Conservation (phyloP, 2,329 filamentous ascomycete species). For the Cercospora beticola region DNA sequence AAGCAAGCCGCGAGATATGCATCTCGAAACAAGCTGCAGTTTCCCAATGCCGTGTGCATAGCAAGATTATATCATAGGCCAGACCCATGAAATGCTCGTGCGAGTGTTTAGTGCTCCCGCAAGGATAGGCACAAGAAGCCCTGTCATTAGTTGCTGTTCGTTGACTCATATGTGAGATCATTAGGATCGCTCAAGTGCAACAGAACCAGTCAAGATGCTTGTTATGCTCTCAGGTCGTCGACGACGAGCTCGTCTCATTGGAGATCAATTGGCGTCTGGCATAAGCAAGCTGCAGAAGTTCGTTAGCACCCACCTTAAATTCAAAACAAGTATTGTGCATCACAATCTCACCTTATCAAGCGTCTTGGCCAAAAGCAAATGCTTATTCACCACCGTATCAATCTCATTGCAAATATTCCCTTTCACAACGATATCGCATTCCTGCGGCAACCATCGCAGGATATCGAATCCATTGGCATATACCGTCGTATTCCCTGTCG, state of each 20-base stretch:
- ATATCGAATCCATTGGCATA: constrained; percentile 52
- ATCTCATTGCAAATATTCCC: constrained; percentile 44
- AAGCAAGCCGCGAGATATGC: background rate
- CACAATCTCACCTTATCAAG: constrained; percentile 43
- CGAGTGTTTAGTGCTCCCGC: background rate
- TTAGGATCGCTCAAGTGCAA: background rate
- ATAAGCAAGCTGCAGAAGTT: constrained; percentile 34
- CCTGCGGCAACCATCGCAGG: constrained; percentile 46
- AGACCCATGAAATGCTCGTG: background rate
- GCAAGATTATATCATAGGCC: background rate
- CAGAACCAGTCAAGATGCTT: background rate
- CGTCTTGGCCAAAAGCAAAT: constrained; percentile 42
- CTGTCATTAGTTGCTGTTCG: background rate
- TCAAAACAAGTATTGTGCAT: background rate
- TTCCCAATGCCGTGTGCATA: background rate
- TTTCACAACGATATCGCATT: constrained; percentile 44
- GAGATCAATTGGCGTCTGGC: constrained; percentile 38
- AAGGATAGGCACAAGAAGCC: background rate
- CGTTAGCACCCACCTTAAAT: constrained; percentile 19
- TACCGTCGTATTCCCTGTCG: constrained; percentile 42
- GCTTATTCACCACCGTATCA: constrained; percentile 44
- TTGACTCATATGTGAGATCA: background rate
- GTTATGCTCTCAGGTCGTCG: background rate
- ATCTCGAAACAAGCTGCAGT: background rate
- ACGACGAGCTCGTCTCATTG: constrained; percentile 29